Evolutionary conservation across 2,329 filamentous ascomycete genomes (phyloP), one percentile per base, ranked within the genome.

Genomic region (Pestalotiopsis sp.): DNA sequence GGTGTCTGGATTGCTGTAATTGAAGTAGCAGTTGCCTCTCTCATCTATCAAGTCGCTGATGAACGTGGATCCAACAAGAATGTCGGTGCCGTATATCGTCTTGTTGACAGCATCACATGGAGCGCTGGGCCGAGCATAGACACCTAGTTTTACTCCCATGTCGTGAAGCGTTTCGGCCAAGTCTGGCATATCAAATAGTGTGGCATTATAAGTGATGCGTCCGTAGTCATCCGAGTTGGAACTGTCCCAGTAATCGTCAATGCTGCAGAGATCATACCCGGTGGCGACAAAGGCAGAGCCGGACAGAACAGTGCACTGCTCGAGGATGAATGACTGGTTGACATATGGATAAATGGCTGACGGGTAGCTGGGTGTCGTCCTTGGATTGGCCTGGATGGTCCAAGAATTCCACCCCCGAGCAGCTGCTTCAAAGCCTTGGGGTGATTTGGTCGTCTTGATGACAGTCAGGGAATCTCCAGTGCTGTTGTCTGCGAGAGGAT

Each of bases 91-190:
- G 20, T 71, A 45, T 11, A 78, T 74, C 2, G 70, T 74, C 61
- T 74, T 75, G 31, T 70, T 68, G 31, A 68, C 70, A 27, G 74
- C 76, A 7, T 62, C 70, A 36, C 62, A 68, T 14, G 74, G 73
- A 4, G 71, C 73, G 9, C 76, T 74, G 1, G 76, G 76, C 7
- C 76, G 64, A 17, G 76, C 69, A 62, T 78, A 77, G 17, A 77
- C 65, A 4, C 76, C 76, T 9, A 77, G 63, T 58, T 73, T 70
- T 4, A 76, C 63, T 0, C 74, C 75, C 20, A 71, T 65, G 38
- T 41, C 63, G 59, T 76, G 75, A 4, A 77, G 70, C 41, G 75
- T 70, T 14, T 69, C 67, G 25, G 71, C 75, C 13, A 78, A 67
- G 12, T 23, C 67, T 6, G 71, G 70, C 4, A 77, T 70, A 57